Evolutionary conservation across 2,329 filamentous ascomycete species (phyloP).

Genomic region (Sporothrix inflata): DNA sequence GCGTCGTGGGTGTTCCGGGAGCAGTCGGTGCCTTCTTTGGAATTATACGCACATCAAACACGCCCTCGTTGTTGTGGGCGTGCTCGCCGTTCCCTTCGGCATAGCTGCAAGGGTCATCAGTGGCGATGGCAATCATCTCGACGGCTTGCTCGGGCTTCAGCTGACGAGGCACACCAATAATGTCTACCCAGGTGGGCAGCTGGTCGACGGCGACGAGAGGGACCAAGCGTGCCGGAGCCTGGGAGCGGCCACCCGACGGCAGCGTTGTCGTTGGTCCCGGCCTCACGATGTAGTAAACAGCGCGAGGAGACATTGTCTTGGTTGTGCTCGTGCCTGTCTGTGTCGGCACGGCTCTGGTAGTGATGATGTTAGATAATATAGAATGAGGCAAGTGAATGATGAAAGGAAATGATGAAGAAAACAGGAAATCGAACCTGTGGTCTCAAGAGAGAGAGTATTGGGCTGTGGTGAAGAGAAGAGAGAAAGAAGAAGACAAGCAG

Average conservation of each 20-base stretch:
- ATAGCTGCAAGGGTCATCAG: slow-evolving; percentile 31
- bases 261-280: slow-evolving; percentile 41
- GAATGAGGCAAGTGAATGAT: not conserved
- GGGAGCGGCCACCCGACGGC: slow-evolving; percentile 36
- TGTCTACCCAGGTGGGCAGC: slow-evolving; percentile 51
- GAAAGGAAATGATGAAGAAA: not conserved
- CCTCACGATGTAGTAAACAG: slow-evolving; percentile 51
- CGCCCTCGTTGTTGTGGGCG: not conserved
- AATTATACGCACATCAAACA: too few relatives aligned
- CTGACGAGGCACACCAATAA: slow-evolving; percentile 49
- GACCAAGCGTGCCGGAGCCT: slow-evolving; percentile 46
- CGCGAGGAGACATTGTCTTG: slow-evolving; percentile 36
- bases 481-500: not conserved
- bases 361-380: not conserved
- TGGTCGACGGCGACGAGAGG: slow-evolving; percentile 60
- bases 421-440: not conserved
- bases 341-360: not conserved
- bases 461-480: not conserved
- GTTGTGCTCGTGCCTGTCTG: not conserved
- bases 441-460: not conserved
- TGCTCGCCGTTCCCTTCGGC: too few relatives aligned
- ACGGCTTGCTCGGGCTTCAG: slow-evolving; percentile 45
- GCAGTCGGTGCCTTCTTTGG: too few relatives aligned
- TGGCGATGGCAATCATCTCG: slow-evolving; percentile 46
- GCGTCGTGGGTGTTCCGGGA: not conserved